A percentile compares a stretch with the other conserved stretches of the same genome.
Evolutionary conservation across 2,329 filamentous ascomycete species (phyloP).

Genomic region (Leptographium wingfieldii): DNA sequence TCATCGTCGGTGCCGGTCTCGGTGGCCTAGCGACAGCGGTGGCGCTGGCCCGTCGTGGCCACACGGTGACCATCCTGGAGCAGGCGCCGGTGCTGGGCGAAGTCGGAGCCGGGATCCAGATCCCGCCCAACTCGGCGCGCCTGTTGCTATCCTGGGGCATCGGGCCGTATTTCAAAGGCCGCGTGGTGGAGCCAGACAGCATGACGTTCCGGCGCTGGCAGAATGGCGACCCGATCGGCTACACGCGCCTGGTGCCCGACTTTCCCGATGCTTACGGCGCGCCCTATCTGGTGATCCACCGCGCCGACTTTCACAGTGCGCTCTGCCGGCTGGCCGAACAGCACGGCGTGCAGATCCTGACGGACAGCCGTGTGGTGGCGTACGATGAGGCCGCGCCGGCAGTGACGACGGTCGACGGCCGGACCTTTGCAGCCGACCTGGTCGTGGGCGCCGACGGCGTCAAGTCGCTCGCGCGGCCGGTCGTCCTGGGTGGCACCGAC

Average conservation of each 20-base stretch:
- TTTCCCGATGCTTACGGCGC: constrained; percentile 19
- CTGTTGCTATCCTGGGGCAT: constrained; percentile 22
- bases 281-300: constrained; percentile 20
- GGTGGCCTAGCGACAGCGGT: constrained; percentile 28
- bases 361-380: background rate
- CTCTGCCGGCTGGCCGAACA: constrained; percentile 8
- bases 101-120: constrained; percentile 27
- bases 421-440: background rate
- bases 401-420: background rate
- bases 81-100: constrained; percentile 25
- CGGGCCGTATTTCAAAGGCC: constrained; percentile 14
- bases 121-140: constrained; percentile 22
- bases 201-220: constrained; percentile 24
- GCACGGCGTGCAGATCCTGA: background rate
- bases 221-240: constrained; percentile 19
- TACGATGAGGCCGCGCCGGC: background rate
- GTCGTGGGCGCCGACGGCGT: background rate
- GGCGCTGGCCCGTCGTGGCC: constrained; percentile 22
- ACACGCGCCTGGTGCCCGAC: constrained; percentile 19
- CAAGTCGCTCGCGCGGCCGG: background rate
- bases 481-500: background rate
- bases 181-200: constrained; percentile 18
- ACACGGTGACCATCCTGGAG: constrained; percentile 25
- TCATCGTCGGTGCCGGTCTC: constrained; percentile 14
- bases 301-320: constrained; percentile 11